Evolutionary conservation across 208 protist species (phyloP).

Genomic region (Balamuthia mandrillaris): DNA sequence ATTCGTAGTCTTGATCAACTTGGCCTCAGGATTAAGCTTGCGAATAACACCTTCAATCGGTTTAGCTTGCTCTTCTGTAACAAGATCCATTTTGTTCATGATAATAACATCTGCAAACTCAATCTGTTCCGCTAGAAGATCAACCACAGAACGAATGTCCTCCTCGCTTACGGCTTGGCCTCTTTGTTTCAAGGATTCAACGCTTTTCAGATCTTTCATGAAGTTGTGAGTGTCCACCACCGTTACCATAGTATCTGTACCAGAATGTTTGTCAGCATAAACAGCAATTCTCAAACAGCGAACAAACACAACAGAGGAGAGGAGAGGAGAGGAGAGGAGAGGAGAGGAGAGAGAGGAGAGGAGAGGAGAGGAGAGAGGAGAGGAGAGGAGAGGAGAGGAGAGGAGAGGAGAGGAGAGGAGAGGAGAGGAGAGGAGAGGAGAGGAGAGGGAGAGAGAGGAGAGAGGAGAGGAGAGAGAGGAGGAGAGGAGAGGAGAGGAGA

Average conservation of each 20-base stretch:
- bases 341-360: neutral
- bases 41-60: slow-evolving; percentile 50
- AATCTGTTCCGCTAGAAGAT: slow-evolving; percentile 76
- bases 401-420: neutral
- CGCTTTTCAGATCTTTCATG: neutral
- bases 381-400: neutral
- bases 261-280: slow-evolving; percentile 57
- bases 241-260: slow-evolving; percentile 72
- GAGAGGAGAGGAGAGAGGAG: neutral
- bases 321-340: neutral
- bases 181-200: neutral
- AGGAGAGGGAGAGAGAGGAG: neutral
- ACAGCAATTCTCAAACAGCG: neutral
- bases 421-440: neutral
- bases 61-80: slow-evolving; percentile 47
- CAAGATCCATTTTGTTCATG: slow-evolving; percentile 82
- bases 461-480: neutral
- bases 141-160: slow-evolving; percentile 63
- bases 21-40: slow-evolving; percentile 74
- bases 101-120: slow-evolving; percentile 84
- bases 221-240: slow-evolving; percentile 61
- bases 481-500: neutral
- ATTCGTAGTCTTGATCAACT: slow-evolving; percentile 54
- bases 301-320: neutral
- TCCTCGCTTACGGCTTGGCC: neutral